Evolutionary conservation across 805 yeast genomes (phyloP), one percentile per base, ranked within the genome.

Genomic region (Zygotorulaspora sp.): DNA sequence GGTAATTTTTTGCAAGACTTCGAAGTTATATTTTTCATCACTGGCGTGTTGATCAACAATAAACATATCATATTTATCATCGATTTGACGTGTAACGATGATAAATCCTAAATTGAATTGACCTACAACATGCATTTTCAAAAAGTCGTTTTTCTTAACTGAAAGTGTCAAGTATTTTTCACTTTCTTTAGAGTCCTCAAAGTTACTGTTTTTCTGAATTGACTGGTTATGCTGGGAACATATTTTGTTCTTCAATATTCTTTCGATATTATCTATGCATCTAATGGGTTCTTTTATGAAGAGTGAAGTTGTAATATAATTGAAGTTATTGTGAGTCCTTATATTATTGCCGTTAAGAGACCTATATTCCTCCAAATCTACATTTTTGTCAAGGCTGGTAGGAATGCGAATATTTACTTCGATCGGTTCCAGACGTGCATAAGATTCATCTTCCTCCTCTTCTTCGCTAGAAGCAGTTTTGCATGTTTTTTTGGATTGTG

Each of bases 41-140:
- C 95, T 84, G 1, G 98, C 98, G 65, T 92, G 99, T 61, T 92
- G 99, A 58, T 92, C 99, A 32, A 92, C 72, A 22, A 92, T 89
- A 52, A 92, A 89, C 21, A 90, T 51, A 53, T 87, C 87, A 31
- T 59, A 61, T 16, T 62, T 59, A 3, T 57, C 56, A n/a, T 45
- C 50, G 2, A 57, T 54, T n/a, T 61, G 59, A 35, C 78, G 68
- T 2, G 75, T 72, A 0, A 85, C 92, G 13, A 89, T 57, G n/a
- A 92, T 86, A 50, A 92, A 92, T 0, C 97, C 98, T n/a, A 83
- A 63, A 58, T 92, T 92, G 65, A 92, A 92, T 62, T 92, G 98
- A 0, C 99, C 99, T 5, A 90, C 75, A 9, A 92, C 64, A 27
- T 71, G 61, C 97, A 92, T 90, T 3, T 70, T 57, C 3, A 58